phyloP scores from a whole-genome alignment of 192 early-diverging fungal genomes.

The Mortierella alpina region DNA sequence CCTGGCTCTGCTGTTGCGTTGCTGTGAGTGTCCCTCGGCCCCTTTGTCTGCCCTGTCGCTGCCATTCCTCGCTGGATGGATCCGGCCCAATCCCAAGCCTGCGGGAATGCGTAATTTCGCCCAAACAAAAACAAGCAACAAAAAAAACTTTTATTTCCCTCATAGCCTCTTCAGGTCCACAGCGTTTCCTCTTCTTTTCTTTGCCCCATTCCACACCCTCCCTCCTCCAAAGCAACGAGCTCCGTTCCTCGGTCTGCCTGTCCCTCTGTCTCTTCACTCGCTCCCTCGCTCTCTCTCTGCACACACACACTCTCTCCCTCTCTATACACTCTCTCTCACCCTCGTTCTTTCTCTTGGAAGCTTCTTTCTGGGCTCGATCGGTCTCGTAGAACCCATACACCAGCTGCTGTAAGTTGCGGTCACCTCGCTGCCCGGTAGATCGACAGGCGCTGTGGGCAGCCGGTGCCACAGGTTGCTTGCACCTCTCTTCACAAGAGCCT shows the following conservation, averaged over 20 bases:
- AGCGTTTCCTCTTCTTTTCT: background rate
- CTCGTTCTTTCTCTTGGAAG: too few relatives aligned
- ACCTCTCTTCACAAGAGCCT: too few relatives aligned
- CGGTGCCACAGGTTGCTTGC: too few relatives aligned
- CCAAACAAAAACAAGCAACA: background rate
- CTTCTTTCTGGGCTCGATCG: too few relatives aligned
- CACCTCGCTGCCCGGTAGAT: too few relatives aligned
- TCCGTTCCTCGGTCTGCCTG: background rate
- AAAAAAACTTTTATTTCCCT: background rate
- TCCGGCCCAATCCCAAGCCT: constrained; percentile 4
- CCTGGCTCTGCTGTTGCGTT: too few relatives aligned
- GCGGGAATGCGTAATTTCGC: background rate
- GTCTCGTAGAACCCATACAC: too few relatives aligned
- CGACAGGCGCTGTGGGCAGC: too few relatives aligned
- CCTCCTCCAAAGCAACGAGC: background rate
- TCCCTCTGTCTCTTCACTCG: background rate
- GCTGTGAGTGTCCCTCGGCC: too few relatives aligned
- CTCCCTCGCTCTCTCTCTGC: background rate
- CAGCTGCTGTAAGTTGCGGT: too few relatives aligned
- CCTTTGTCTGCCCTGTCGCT: too few relatives aligned
- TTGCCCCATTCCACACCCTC: background rate
- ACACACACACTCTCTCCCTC: background rate
- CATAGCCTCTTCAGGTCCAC: background rate
- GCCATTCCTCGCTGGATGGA: background rate
- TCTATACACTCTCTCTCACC: too few relatives aligned